Conservation (phyloP, 148 eudicot species). For the Nepenthes mirabilis region DNA sequence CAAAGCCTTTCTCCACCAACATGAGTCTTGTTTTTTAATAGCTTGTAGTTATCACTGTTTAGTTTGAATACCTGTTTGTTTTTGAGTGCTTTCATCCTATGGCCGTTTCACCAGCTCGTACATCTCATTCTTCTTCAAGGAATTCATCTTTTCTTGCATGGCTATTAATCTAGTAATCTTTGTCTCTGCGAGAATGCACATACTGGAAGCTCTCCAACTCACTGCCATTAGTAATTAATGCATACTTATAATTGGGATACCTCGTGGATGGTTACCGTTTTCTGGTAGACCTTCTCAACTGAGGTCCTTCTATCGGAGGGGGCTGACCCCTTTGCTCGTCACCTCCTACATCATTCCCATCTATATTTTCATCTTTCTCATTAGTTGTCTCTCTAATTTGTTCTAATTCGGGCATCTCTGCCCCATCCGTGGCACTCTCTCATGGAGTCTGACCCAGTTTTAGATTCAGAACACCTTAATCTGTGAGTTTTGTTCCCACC, state of each 20-base stretch:
- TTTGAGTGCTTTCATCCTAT: background rate
- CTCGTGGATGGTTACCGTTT: background rate
- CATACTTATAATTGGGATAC: background rate
- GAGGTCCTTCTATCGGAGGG: background rate
- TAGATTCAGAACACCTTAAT: background rate
- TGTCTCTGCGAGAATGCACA: background rate
- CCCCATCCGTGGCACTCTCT: too few species aligned
- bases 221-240: background rate
- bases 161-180: background rate
- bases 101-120: background rate
- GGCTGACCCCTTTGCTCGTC: background rate
- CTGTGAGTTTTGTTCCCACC: background rate
- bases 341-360: background rate
- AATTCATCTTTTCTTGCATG: background rate
- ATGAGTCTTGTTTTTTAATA: background rate
- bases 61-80: background rate
- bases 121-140: background rate
- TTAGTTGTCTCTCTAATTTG: too few species aligned
- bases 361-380: background rate
- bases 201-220: background rate
- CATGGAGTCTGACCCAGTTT: too few species aligned
- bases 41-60: background rate
- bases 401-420: too few species aligned
- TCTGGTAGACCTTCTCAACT: background rate
- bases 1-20: background rate